phyloP scores from a whole-genome alignment of 208 protist species.

The Spongospora subterranea region DNA sequence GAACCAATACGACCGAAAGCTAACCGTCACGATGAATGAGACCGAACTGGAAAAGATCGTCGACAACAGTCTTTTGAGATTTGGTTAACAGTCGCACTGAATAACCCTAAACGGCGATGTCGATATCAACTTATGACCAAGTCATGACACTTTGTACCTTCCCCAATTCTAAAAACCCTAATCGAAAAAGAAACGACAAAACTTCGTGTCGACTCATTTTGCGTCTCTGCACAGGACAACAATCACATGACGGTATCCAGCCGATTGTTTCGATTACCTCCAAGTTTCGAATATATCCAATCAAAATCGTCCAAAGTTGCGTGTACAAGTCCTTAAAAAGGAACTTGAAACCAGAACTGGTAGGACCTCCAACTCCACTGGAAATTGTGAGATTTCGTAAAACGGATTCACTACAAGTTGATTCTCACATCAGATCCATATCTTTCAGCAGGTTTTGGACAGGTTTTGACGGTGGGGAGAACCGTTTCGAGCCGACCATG shows the following conservation, averaged over 20 bases:
- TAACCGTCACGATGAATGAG: neutral
- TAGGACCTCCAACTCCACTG: neutral
- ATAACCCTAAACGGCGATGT: slow-evolving; percentile 19
- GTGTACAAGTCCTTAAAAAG: slow-evolving; percentile 50
- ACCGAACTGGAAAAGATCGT: slow-evolving; percentile 38
- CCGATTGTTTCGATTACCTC: neutral
- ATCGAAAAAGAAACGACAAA: slow-evolving; percentile 23
- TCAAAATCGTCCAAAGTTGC: slow-evolving; percentile 49
- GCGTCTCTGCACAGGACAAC: neutral
- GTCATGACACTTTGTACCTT: neutral
- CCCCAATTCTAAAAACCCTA: slow-evolving; percentile 31
- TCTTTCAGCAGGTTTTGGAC: slow-evolving; percentile 44
- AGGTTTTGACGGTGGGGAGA: slow-evolving; percentile 4
- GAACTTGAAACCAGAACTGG: slow-evolving; percentile 44
- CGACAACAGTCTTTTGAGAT: neutral
- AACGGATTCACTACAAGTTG: neutral
- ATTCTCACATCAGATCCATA: slow-evolving; percentile 16
- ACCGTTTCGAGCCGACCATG: slow-evolving; percentile 4
- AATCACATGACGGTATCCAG: neutral
- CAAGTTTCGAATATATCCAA: slow-evolving; percentile 40
- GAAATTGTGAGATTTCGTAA: neutral
- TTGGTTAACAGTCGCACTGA: neutral
- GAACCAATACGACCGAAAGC: neutral
- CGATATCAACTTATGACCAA: neutral
- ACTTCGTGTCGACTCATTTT: slow-evolving; percentile 40